phyloP scores from a whole-genome alignment of 2,329 filamentous ascomycete species.

The Monosporascus sp. region DNA sequence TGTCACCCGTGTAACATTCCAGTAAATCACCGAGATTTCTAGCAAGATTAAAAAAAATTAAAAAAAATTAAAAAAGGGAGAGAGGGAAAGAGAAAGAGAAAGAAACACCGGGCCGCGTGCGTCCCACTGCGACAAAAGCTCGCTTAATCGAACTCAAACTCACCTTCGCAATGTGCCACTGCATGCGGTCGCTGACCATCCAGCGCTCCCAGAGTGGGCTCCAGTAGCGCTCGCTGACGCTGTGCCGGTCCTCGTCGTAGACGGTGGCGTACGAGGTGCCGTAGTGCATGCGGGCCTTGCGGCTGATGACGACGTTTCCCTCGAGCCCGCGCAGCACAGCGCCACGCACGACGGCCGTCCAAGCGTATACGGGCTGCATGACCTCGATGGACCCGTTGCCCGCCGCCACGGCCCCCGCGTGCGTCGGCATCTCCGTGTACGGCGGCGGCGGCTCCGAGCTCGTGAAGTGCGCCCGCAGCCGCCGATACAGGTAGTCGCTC shows the following conservation, averaged over 20 bases:
- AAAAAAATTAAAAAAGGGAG: conserved; percentile 2
- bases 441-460: conserved; percentile 49
- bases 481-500: conserved; percentile 69
- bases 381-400: conserved; percentile 61
- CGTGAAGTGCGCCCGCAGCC: conserved; percentile 65
- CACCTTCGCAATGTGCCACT: conserved; percentile 79
- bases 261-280: conserved; percentile 78
- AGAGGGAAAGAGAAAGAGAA: conserved; percentile 1
- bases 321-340: conserved; percentile 72
- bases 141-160: conserved; percentile 15
- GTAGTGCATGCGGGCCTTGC: conserved; percentile 71
- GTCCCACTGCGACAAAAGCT: too few species aligned
- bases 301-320: conserved; percentile 72
- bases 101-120: background rate
- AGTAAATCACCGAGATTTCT: too few species aligned
- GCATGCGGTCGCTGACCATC: conserved; percentile 81
- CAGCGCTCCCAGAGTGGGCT: conserved; percentile 74
- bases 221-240: conserved; percentile 71
- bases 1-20: too few species aligned
- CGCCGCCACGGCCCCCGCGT: conserved; percentile 46
- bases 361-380: conserved; percentile 77
- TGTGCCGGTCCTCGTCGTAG: conserved; percentile 72
- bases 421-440: conserved; percentile 67
- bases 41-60: too few species aligned
- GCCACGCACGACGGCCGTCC: conserved; percentile 75